Base-by-base conservation (phyloP, 2,329 filamentous ascomycete species). In the Pyrenophora graminea region DNA sequence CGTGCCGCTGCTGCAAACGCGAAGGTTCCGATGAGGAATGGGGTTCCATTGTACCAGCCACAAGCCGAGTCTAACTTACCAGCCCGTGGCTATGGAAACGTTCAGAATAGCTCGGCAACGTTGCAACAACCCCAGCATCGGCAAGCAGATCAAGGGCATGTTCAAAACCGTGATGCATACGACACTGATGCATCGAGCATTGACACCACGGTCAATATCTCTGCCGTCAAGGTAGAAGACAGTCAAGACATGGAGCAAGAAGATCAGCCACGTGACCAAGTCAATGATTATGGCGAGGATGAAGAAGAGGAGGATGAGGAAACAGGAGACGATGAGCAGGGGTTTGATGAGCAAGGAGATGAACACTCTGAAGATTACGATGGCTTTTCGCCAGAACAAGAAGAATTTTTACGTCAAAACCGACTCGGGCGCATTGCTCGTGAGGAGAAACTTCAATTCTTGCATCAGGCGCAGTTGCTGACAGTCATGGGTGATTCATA, bases 151-250 rank as follows among this genome's bases (percentile, higher is more conserved):
- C 58, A 60, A 50, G 51, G 45, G 44, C 51, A 40, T n/a, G 37
- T 39, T 23, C 32, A 51, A 17, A 61, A 57, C 42, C 52, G 51
- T 49, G 64, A 69, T 53, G 42, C 36, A 0, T 75, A 68, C 40
- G 73, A 69, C 41, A 76, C 74, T 51, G 73, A 76, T 51, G 67
- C 66, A 21, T 71, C 67, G 34, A 72, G 68, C 43, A 58, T 74
- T 23, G 72, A 73, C 39, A 71, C 67, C 4, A 74, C 70, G 19
- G 55, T 66, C 1, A 57, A 66, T 19, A 53, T 43, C 4, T 69
- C 66, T 23, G 36, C 58, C 9, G 25, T 66, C 4, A 55, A 65
- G 3, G 51, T 57, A 12, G 58, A 63, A 18, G 46, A 64, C 27
- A 58, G 40, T 38, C 62, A 66, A 34, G 15, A 44, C 25, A 36